Percentiles rank a stretch among this genome's conserved stretches.
These are phyloP conservation scores for Bolboschoenus planiculmis DNA, from an alignment of 176 grass and related monocot species.

Conservation along the genomic window DNA sequence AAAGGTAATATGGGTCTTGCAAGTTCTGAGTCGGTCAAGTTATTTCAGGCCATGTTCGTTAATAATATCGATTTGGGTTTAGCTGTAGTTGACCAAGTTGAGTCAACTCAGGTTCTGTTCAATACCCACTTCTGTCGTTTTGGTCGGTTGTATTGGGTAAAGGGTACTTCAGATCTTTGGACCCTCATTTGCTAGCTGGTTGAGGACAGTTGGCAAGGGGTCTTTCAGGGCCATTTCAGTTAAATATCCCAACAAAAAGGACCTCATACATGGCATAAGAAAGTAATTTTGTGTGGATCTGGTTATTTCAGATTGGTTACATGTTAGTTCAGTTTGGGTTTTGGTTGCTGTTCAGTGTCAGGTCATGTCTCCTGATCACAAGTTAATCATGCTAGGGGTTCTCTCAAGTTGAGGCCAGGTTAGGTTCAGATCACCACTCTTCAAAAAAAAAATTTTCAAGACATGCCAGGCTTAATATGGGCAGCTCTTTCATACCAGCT, in stretches of 20 bases:
- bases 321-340: background rate
- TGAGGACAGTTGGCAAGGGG: background rate
- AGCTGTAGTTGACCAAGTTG: background rate
- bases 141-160: background rate
- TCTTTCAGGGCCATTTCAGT: background rate
- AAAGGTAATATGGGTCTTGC: background rate
- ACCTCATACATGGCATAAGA: too few relatives aligned
- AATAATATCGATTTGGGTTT: background rate
- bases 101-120: background rate
- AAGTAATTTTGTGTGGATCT: background rate
- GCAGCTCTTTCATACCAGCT: too few relatives aligned
- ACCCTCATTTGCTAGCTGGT: background rate
- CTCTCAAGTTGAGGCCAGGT: background rate
- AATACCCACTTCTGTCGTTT: background rate
- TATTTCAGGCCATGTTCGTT: background rate
- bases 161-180: background rate
- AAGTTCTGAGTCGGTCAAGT: background rate
- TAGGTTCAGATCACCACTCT: background rate
- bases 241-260: too few relatives aligned
- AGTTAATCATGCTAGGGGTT: background rate
- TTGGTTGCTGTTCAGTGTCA: background rate
- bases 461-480: background rate
- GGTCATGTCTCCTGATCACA: background rate
- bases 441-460: background rate
- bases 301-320: background rate